Conservation (phyloP, 2,329 filamentous ascomycete species). For the Calonectria hongkongensis region DNA sequence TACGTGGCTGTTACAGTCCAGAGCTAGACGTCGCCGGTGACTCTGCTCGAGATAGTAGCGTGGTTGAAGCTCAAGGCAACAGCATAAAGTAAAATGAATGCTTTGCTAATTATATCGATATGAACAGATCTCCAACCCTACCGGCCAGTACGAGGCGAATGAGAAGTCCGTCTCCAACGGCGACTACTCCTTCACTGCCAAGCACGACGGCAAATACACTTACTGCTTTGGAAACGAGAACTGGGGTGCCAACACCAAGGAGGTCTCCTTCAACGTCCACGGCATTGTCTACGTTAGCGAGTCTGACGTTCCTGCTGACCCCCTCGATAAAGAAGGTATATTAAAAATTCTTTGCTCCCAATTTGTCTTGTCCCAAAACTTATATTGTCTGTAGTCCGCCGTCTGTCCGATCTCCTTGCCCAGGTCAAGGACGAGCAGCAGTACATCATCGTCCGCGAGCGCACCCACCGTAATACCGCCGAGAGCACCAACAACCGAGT, state of each 20-base stretch:
- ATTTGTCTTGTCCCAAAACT: slow-evolving; percentile 36
- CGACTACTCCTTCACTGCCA: slow-evolving; percentile 93
- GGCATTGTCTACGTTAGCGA: slow-evolving; percentile 98
- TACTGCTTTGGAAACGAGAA: slow-evolving; percentile 99
- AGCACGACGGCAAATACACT: slow-evolving; percentile 88
- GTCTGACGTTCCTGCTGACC: slow-evolving; percentile 87
- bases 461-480: slow-evolving; percentile 97
- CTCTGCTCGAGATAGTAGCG: slow-evolving; percentile 1
- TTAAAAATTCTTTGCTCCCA: slow-evolving; percentile 31
- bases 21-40: slow-evolving; percentile 10
- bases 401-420: slow-evolving; percentile 87
- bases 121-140: slow-evolving; percentile 84
- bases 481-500: slow-evolving; percentile 98
- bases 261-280: slow-evolving; percentile 99
- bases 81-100: slow-evolving; percentile 23
- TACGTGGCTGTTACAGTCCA: slow-evolving; percentile 67
- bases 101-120: slow-evolving; percentile 41
- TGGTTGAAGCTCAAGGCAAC: slow-evolving; percentile 33
- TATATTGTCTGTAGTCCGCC: slow-evolving; percentile 76
- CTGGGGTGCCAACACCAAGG: slow-evolving; percentile 96
- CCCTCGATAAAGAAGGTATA: slow-evolving; percentile 91
- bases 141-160: slow-evolving; percentile 84
- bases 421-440: slow-evolving; percentile 98
- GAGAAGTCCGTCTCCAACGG: slow-evolving; percentile 90
- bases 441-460: slow-evolving; percentile 96